phyloP scores from a whole-genome alignment of 441 rosid species.

The Kokia cookei region DNA sequence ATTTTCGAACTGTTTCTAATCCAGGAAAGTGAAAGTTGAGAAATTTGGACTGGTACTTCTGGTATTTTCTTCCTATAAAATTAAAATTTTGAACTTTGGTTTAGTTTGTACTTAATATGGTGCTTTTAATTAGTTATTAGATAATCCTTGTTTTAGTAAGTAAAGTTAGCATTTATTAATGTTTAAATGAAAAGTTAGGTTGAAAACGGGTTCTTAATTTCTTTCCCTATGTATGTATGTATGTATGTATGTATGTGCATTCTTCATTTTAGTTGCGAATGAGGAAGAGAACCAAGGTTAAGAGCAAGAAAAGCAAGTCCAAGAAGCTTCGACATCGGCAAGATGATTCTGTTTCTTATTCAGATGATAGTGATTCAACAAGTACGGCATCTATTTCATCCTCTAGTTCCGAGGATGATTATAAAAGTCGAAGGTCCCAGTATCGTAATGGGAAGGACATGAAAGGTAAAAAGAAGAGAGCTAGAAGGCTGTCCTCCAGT shows the following conservation, averaged over 20 bases:
- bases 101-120: background rate
- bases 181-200: background rate
- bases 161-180: background rate
- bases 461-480: constrained; percentile 48
- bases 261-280: constrained; percentile 31
- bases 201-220: background rate
- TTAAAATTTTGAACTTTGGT: background rate
- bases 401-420: constrained; percentile 45
- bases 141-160: background rate
- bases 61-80: background rate
- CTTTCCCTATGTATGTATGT: background rate
- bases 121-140: background rate
- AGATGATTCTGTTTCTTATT: constrained; percentile 33
- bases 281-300: constrained; percentile 47
- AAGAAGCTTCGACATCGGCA: constrained; percentile 37
- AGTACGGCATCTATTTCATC: constrained; percentile 37
- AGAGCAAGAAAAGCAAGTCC: constrained; percentile 29
- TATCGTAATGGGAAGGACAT: constrained; percentile 28
- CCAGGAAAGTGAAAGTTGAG: background rate
- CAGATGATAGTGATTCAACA: constrained; percentile 38
- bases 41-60: background rate
- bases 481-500: constrained; percentile 35
- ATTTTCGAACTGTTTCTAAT: background rate
- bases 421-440: constrained; percentile 38
- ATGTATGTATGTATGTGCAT: background rate